These are phyloP conservation scores for Porodaedalea pini DNA, from an alignment of 1,284 basidiomycete genomes.

Conservation along the genomic window DNA sequence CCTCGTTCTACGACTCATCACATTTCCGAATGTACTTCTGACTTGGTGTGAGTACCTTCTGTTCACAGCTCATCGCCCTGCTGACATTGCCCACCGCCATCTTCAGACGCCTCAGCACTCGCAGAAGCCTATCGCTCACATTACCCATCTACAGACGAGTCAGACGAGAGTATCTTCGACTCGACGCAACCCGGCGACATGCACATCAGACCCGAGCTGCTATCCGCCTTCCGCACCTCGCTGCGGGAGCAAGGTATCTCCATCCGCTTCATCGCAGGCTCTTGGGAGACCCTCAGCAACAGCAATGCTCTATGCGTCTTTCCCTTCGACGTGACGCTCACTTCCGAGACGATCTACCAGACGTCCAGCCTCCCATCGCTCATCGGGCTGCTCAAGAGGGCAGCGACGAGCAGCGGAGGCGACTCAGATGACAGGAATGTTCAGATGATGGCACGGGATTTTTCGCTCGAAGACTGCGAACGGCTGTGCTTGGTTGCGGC, in stretches of 20 bases:
- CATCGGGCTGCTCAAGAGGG: slow-evolving; percentile 41
- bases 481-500: slow-evolving; percentile 69
- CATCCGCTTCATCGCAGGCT: slow-evolving; percentile 78
- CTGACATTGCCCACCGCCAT: neutral
- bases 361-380: slow-evolving; percentile 66
- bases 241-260: slow-evolving; percentile 52
- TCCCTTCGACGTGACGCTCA: slow-evolving; percentile 72
- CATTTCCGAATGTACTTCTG: slow-evolving; percentile 85
- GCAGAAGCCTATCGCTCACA: slow-evolving; percentile 37
- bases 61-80: neutral
- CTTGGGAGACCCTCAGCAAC: slow-evolving; percentile 54
- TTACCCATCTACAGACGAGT: slow-evolving; percentile 28
- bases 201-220: slow-evolving; percentile 58
- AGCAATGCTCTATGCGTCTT: slow-evolving; percentile 16
- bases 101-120: slow-evolving; percentile 48
- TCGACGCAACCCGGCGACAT: slow-evolving; percentile 47
- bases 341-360: slow-evolving; percentile 92
- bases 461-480: slow-evolving; percentile 2
- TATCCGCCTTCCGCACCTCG: slow-evolving; percentile 60
- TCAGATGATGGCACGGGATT: neutral
- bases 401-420: neutral
- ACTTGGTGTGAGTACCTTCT: slow-evolving; percentile 70
- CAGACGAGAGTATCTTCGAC: slow-evolving; percentile 29
- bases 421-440: neutral
- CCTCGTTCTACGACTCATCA: slow-evolving; percentile 79